Evolutionary conservation across 2,329 filamentous ascomycete species (phyloP).

Genomic region (Ceratocystiopsis minuta): DNA sequence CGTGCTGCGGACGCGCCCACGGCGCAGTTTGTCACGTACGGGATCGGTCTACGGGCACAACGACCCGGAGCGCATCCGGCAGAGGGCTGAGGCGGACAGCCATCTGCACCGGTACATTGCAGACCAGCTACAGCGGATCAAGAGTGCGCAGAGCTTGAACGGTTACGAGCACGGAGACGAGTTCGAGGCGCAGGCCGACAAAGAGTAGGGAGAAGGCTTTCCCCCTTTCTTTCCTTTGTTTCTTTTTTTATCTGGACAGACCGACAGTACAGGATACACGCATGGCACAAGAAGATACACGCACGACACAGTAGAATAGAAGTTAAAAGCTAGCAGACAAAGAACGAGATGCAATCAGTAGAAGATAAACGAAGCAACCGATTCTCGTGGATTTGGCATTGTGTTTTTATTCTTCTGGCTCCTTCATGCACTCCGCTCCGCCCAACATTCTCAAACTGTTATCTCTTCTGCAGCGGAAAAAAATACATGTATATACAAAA

Average conservation of each 20-base stretch:
- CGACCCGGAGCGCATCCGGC: slow-evolving; percentile 29
- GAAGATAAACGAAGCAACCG: too few species aligned
- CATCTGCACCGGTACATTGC: slow-evolving; percentile 70
- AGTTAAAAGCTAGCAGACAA: too few species aligned
- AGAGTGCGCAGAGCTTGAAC: slow-evolving; percentile 30
- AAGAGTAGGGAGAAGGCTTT: slow-evolving; percentile 1
- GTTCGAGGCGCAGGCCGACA: slow-evolving; percentile 23
- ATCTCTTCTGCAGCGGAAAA: too few species aligned
- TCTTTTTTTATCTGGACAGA: background rate
- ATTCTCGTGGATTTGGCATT: too few species aligned
- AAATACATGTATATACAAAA: too few species aligned
- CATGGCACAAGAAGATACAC: too few species aligned
- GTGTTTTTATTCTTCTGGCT: too few species aligned
- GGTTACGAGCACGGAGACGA: slow-evolving; percentile 26
- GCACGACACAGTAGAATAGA: too few species aligned
- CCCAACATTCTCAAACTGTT: too few species aligned
- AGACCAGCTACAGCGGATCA: slow-evolving; percentile 60
- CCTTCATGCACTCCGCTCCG: too few species aligned
- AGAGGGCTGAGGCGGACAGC: slow-evolving; percentile 39
- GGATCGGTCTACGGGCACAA: slow-evolving; percentile 26
- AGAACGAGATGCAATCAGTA: too few species aligned
- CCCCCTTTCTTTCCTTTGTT: background rate
- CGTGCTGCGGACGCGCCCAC: slow-evolving; percentile 17
- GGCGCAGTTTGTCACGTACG: slow-evolving; percentile 16
- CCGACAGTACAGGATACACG: too few species aligned